Evolutionary conservation across 2,329 filamentous ascomycete species (phyloP), one percentile per base, ranked within the genome.

Genomic region (Aspergillus japonicus): DNA sequence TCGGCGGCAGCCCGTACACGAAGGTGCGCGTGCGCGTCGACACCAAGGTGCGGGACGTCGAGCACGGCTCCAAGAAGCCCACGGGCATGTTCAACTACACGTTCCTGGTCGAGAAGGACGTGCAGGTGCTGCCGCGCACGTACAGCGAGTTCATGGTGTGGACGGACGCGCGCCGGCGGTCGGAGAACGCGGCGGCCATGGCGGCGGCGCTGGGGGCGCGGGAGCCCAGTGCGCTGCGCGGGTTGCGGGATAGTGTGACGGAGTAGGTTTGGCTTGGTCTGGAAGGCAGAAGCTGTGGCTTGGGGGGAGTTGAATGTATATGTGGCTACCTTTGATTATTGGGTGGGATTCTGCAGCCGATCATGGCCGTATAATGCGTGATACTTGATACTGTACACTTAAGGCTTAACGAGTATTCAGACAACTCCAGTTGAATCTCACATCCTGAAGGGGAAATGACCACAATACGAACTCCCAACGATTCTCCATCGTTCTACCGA

Each of bases 71-170:
- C 52, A 84, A 85, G 24, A 87, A 85, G 68, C 83, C 87, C 2
- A 91, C 89, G 0, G 89, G 89, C 4, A 87, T 89, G 67, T 91
- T 92, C 77, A 89, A 90, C 67, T 91, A 91, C 70, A 91, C 89
- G 0, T 90, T 90, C 70, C 80, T 83, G 56, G 86, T 90, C 2
- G 83, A 87, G 57, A 84, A 81, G 68, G 83, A 88, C 66, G 80
- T 90, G 50, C 82, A 85, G 67, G 84, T 90, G 21, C 85, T 90
- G 78, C 88, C 88, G 4, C 78, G 82, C 70, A 83, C 80, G 12
- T 88, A 88, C 66, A 80, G 81, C 1, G 85, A 88, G 65, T 87
- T 86, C 64, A 88, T 88, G 85, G 80, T 85, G 71, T 88, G 86
- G 72, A 79, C 87, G 16, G 85, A 87, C 76, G 85, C 85, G 5